These are phyloP conservation scores for Verbascum thapsus DNA, from an alignment of 257 asterid species.

Conservation along the genomic window DNA sequence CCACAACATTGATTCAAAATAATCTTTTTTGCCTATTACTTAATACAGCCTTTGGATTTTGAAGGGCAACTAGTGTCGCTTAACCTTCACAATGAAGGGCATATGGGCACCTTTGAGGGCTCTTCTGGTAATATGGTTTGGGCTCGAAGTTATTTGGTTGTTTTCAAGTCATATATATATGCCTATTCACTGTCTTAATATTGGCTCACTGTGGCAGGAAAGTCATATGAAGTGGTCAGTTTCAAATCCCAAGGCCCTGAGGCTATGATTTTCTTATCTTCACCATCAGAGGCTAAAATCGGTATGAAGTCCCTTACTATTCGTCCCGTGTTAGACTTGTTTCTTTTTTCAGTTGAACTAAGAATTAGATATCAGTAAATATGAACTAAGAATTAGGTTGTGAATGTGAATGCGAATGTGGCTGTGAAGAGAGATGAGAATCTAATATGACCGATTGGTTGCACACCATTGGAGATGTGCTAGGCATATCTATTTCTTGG, in stretches of 20 bases:
- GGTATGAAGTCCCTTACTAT: constrained; percentile 44
- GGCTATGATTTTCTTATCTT: constrained; percentile 50
- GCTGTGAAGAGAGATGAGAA: no score
- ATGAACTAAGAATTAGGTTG: no score
- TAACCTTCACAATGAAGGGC: constrained; percentile 51
- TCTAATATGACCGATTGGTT: no score
- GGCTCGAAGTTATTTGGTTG: not conserved
- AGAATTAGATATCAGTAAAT: not conserved
- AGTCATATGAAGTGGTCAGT: constrained; percentile 63
- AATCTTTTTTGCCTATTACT: constrained; percentile 13
- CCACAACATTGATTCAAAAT: no score
- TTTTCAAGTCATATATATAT: not conserved
- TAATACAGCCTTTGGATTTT: constrained; percentile 55
- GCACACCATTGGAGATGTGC: no score
- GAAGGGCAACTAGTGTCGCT: constrained; percentile 49
- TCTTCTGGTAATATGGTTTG: constrained; percentile 50
- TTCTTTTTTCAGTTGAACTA: not conserved
- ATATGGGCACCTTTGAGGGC: constrained; percentile 50
- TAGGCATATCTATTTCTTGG: no score
- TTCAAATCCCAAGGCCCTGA: constrained; percentile 48
- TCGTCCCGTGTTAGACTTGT: not conserved
- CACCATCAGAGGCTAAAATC: constrained; percentile 53
- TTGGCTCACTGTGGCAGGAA: constrained; percentile 43
- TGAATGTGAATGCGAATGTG: no score
- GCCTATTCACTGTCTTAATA: constrained; percentile 3